Conservation (phyloP, 2,329 filamentous ascomycete genomes). For the Venturia nashicola region DNA sequence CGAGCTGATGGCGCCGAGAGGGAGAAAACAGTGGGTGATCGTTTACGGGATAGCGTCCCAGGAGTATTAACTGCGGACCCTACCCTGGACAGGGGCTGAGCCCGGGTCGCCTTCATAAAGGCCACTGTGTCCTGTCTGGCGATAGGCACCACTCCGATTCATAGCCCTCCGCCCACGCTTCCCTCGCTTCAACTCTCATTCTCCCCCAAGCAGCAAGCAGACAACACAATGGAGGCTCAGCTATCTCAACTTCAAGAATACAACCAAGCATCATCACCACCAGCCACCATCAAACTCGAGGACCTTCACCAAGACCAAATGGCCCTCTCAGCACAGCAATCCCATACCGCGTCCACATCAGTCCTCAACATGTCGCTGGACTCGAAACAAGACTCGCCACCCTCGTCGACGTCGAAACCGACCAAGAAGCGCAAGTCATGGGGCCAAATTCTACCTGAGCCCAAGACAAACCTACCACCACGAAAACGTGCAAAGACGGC, state of each 20-base stretch:
- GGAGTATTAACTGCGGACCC: neutral
- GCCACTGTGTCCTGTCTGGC: neutral
- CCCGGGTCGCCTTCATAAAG: neutral
- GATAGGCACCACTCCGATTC: neutral
- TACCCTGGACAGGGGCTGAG: neutral
- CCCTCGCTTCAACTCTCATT: neutral
- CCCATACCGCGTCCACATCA: constrained; percentile 6
- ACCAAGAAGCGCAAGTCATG: constrained; percentile 96
- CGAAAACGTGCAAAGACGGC: constrained; percentile 97
- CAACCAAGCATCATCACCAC: neutral
- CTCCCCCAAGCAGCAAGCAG: neutral
- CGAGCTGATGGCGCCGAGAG: neutral
- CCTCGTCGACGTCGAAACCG: constrained; percentile 37
- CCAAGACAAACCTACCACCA: constrained; percentile 90
- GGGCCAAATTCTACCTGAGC: constrained; percentile 92
- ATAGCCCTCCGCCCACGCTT: neutral
- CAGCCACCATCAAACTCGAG: constrained; percentile 29
- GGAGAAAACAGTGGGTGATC: neutral
- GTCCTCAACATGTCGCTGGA: constrained; percentile 12
- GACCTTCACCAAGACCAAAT: constrained; percentile 22
- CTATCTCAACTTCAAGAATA: constrained; percentile 1
- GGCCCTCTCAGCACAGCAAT: constrained; percentile 14
- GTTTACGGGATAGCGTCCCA: neutral
- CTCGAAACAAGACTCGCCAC: constrained; percentile 13
- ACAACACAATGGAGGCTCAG: neutral